Base-by-base conservation (phyloP, 768 basidiomycete genomes). In the Lactarius hengduanensis region DNA sequence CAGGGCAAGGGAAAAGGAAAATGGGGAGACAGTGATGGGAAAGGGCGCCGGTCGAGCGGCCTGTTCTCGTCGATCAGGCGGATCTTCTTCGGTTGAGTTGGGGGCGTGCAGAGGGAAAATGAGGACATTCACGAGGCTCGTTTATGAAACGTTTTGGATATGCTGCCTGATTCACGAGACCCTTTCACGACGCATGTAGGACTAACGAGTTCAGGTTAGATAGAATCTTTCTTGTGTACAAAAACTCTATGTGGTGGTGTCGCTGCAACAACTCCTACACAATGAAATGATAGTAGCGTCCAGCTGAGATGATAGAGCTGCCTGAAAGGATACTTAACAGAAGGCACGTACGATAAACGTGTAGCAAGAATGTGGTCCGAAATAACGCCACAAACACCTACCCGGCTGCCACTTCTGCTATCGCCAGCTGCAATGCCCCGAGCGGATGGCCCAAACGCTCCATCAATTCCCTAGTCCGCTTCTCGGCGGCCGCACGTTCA, bases 371-470 rank as follows among this genome's bases (percentile, higher is more conserved):
- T 13, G 6, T 53, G 22, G 26, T 28, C 26, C 6, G 6, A 7
- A 18, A 38, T 1, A 13, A 1, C 43, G 18, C 4, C n/a, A 22
- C 11, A 20, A 20, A 6, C 10, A 22, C 20, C 13, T 53, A 63
- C 20, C 50, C 41, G 4, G 16, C 30, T 20, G 56, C 32, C 0
- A 38, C 43, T 32, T 2, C 38, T 45, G 61, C 30, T 45, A 40
- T 22, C 7, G 47, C 41, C 20, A 28, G n/a, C 9, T 18, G 28
- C 57, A 69, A 28, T 11, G 34, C 41, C 32, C 50, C 68, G 22
- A 71, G 53, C 16, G 70, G 68, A 56, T 64, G 41, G 4, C 70
- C 70, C 68, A 65, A 69, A 38, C 53, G 63, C 36, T 55, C 60
- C n/a, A 64, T 26, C 22, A 60, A 57, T 6, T 40, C 53, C 34